These are phyloP conservation scores for Aspergillus pseudoviridinutans DNA, from an alignment of 2,329 filamentous ascomycete species.

Conservation along the genomic window DNA sequence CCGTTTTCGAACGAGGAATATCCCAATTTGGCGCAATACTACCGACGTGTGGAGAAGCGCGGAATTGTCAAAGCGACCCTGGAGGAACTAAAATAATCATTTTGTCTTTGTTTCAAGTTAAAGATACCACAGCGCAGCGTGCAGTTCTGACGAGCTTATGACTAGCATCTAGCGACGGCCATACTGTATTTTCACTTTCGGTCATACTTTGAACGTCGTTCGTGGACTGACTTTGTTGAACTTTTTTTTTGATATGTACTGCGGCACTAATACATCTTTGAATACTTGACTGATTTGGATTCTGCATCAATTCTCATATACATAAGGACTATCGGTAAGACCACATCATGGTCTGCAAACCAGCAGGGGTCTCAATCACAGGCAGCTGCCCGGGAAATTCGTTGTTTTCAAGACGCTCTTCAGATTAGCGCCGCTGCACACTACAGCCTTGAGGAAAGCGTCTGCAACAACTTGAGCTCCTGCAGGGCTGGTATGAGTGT, in stretches of 20 bases:
- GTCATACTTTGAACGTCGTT: background rate
- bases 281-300: background rate
- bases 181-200: background rate
- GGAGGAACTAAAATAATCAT: slow-evolving; percentile 15
- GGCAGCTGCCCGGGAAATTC: slow-evolving; percentile 25
- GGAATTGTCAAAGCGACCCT: slow-evolving; percentile 33
- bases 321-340: background rate
- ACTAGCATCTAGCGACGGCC: background rate
- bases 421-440: slow-evolving; percentile 47
- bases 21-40: slow-evolving; percentile 34
- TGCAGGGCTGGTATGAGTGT: slow-evolving; percentile 58
- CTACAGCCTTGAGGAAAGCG: slow-evolving; percentile 57
- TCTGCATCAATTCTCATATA: background rate
- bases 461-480: slow-evolving; percentile 56
- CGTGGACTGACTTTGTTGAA: background rate
- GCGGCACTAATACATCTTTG: background rate
- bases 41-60: slow-evolving; percentile 35
- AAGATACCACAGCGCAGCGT: background rate
- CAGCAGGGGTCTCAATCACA: slow-evolving; percentile 7
- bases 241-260: background rate
- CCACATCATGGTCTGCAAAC: background rate
- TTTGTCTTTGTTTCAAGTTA: background rate
- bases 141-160: background rate
- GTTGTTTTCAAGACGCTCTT: slow-evolving; percentile 31
- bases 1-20: slow-evolving; percentile 23